Percentiles rank a stretch among this genome's conserved stretches.
These are phyloP conservation scores for Adansonia digitata DNA, from an alignment of 345 rosid genomes.

Conservation along the genomic window DNA sequence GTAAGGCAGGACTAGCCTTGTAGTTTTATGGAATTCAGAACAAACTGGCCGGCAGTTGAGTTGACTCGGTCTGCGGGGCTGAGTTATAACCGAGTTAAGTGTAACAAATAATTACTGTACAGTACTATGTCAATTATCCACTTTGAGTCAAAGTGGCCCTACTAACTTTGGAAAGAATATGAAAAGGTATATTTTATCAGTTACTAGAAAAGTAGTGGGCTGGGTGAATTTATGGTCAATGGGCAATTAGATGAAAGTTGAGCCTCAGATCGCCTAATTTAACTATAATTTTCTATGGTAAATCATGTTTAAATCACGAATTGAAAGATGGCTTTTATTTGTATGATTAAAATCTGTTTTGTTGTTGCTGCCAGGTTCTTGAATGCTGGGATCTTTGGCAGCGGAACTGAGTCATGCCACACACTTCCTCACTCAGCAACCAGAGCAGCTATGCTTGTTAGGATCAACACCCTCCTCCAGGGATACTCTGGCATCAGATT, in stretches of 20 bases:
- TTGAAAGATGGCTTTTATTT: too few relatives aligned
- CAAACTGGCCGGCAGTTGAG: background rate
- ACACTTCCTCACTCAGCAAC: slow-evolving; percentile 52
- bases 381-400: slow-evolving; percentile 69
- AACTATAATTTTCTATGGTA: too few relatives aligned
- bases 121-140: too few relatives aligned
- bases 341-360: background rate
- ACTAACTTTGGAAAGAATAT: background rate
- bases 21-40: too few relatives aligned
- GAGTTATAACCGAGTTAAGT: background rate
- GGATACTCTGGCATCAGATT: slow-evolving; percentile 78
- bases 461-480: slow-evolving; percentile 74
- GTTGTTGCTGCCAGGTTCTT: slow-evolving; percentile 36
- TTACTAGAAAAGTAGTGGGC: background rate
- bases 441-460: slow-evolving; percentile 69
- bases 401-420: slow-evolving; percentile 43
- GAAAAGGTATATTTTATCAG: background rate
- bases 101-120: background rate
- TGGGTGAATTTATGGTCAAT: too few relatives aligned
- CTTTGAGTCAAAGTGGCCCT: too few relatives aligned
- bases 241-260: background rate
- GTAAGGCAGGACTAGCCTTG: too few relatives aligned
- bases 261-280: too few relatives aligned
- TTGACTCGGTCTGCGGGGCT: background rate
- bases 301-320: too few relatives aligned